Conservation (phyloP, 768 basidiomycete genomes). For the Panaeolus cyanescens region DNA sequence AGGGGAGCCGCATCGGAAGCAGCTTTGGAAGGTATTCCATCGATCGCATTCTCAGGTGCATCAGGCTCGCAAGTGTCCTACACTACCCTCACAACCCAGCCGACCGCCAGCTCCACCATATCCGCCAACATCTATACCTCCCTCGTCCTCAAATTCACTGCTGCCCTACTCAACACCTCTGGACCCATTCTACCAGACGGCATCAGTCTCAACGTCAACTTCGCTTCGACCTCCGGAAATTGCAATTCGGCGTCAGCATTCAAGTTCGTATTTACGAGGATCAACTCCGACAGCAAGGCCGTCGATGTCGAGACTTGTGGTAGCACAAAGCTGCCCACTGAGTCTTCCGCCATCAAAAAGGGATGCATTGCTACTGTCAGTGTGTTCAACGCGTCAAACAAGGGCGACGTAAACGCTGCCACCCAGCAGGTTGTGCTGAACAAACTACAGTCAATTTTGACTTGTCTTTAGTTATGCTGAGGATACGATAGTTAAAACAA, state of each 20-base stretch:
- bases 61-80: conserved; percentile 47
- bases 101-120: conserved; percentile 32
- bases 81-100: conserved; percentile 43
- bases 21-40: conserved; percentile 48
- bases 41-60: conserved; percentile 47
- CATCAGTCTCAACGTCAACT: conserved; percentile 53
- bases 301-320: conserved; percentile 49
- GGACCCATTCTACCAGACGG: conserved; percentile 41
- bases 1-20: conserved; percentile 55
- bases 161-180: conserved; percentile 29
- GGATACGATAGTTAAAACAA: no score
- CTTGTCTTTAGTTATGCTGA: conserved; percentile 14
- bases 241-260: conserved; percentile 40
- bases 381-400: conserved; percentile 44
- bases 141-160: conserved; percentile 41
- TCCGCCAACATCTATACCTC: conserved; percentile 44
- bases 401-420: conserved; percentile 42
- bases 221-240: conserved; percentile 33
- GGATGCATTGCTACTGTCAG: conserved; percentile 49
- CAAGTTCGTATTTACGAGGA: conserved; percentile 46
- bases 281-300: conserved; percentile 28
- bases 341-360: conserved; percentile 39
- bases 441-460: conserved; percentile 35
- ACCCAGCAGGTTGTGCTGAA: conserved; percentile 41
- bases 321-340: conserved; percentile 41